These are phyloP conservation scores for Ogataea hybrid DNA, from an alignment of 1,139 yeast genomes.

Conservation along the genomic window DNA sequence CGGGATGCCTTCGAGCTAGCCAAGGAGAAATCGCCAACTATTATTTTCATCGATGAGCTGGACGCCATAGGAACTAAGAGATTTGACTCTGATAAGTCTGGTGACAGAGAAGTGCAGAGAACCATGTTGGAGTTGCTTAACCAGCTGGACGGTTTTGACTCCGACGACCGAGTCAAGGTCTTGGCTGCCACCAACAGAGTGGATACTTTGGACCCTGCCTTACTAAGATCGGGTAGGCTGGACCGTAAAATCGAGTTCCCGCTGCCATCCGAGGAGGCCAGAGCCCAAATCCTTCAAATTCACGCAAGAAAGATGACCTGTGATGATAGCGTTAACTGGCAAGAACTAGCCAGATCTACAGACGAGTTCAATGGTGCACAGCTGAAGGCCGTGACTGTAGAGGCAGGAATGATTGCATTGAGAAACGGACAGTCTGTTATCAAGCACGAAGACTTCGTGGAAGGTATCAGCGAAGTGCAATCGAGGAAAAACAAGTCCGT, in stretches of 20 bases:
- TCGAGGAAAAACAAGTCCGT: constrained; percentile 95
- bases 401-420: constrained; percentile 99
- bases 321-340: constrained; percentile 94
- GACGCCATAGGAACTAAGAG: constrained; percentile 99
- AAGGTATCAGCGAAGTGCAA: constrained; percentile 97
- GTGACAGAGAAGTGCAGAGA: constrained; percentile 98
- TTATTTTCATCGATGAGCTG: constrained; percentile 94
- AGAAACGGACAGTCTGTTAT: constrained; percentile 91
- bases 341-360: constrained; percentile 94
- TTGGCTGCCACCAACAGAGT: constrained; percentile 98
- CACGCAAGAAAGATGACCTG: constrained; percentile 97
- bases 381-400: constrained; percentile 96
- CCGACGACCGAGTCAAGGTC: constrained; percentile 95
- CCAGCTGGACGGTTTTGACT: constrained; percentile 98
- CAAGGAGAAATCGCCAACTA: constrained; percentile 97
- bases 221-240: constrained; percentile 93
- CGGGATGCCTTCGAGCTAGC: constrained; percentile 99
- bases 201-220: constrained; percentile 95
- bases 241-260: constrained; percentile 98
- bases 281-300: constrained; percentile 93
- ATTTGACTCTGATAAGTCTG: constrained; percentile 95
- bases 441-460: constrained; percentile 97
- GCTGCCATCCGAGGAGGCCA: constrained; percentile 93
- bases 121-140: constrained; percentile 97
- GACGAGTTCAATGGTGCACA: constrained; percentile 99